These are phyloP conservation scores for Trametes versicolor DNA, from an alignment of 1,284 basidiomycete species.

Conservation along the genomic window DNA sequence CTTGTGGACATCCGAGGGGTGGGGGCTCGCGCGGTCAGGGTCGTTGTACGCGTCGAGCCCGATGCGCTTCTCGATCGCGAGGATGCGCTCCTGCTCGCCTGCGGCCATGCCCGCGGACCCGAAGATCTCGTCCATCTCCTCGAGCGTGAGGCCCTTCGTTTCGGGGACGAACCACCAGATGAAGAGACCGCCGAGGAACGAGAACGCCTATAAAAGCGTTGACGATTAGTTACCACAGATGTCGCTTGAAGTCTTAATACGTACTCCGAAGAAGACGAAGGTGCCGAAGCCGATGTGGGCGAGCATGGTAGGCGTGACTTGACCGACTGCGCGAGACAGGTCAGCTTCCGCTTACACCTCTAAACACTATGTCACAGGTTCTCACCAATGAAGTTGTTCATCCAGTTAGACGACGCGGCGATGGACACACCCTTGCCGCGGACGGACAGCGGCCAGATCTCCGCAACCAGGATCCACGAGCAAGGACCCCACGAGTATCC, in stretches of 20 bases:
- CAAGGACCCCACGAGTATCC: conserved; percentile 79
- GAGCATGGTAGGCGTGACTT: conserved; percentile 75
- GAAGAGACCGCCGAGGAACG: conserved; percentile 70
- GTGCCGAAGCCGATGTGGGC: conserved; percentile 67
- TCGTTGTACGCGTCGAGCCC: conserved; percentile 52
- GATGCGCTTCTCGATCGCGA: conserved; percentile 65
- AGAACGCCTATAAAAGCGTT: conserved; percentile 56
- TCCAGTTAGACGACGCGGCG: conserved; percentile 78
- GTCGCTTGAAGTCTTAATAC: conserved; percentile 27
- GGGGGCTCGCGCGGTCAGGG: conserved; percentile 25
- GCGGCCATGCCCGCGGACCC: conserved; percentile 61
- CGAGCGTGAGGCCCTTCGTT: conserved; percentile 72
- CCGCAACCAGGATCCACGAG: conserved; percentile 73
- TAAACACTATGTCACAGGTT: neutral
- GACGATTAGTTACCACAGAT: conserved; percentile 5
- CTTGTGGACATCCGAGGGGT: conserved; percentile 30
- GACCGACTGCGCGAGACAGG: conserved; percentile 37
- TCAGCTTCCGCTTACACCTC: neutral
- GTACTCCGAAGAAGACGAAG: conserved; percentile 75
- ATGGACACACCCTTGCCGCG: conserved; percentile 77
- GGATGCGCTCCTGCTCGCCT: conserved; percentile 64
- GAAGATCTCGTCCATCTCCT: conserved; percentile 79
- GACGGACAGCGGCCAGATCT: conserved; percentile 72
- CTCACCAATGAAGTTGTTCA: conserved; percentile 80
- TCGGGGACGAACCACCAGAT: conserved; percentile 73